Percentiles rank a stretch among this genome's conserved stretches.
Evolutionary conservation across 108 stramenopile genomes (phyloP).

Genomic region (Nitzschia inconspicua): DNA sequence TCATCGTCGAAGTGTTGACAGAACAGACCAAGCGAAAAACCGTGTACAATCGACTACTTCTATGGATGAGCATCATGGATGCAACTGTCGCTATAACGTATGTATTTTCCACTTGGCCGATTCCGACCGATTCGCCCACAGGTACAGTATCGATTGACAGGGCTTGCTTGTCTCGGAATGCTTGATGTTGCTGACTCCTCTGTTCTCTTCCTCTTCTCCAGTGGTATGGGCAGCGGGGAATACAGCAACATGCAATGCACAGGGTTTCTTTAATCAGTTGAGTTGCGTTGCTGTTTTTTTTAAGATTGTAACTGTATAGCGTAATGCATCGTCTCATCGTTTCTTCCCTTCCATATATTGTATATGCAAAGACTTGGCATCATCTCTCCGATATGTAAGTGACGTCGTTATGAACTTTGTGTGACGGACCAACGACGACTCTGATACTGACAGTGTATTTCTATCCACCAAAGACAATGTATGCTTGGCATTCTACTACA

Average conservation of each 20-base stretch:
- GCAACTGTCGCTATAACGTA: conserved; percentile 14
- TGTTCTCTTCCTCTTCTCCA: not conserved
- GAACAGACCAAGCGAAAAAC: not conserved
- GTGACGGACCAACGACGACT: not conserved
- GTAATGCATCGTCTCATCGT: too few species aligned
- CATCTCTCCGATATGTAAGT: conserved; percentile 29
- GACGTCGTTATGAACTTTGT: not conserved
- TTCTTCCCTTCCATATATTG: too few species aligned
- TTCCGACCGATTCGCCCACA: conserved; percentile 33
- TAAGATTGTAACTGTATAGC: too few species aligned
- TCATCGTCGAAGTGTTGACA: conserved; percentile 9
- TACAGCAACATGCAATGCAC: conserved; percentile 36
- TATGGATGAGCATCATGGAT: conserved; percentile 24
- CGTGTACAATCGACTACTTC: conserved; percentile 23
- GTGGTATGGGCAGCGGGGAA: conserved; percentile 35
- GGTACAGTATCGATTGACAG: too few species aligned
- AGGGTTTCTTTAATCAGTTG: conserved; percentile 59
- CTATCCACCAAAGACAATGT: conserved; percentile 28
- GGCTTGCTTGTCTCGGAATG: too few species aligned
- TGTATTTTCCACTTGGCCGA: conserved; percentile 45
- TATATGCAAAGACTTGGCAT: too few species aligned
- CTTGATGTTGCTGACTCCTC: too few species aligned
- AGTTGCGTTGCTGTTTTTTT: too few species aligned
- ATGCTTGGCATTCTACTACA: conserved; percentile 40
- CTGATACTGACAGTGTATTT: not conserved